phyloP scores from a whole-genome alignment of 768 basidiomycete species.

The Saitozyma podzolica region DNA sequence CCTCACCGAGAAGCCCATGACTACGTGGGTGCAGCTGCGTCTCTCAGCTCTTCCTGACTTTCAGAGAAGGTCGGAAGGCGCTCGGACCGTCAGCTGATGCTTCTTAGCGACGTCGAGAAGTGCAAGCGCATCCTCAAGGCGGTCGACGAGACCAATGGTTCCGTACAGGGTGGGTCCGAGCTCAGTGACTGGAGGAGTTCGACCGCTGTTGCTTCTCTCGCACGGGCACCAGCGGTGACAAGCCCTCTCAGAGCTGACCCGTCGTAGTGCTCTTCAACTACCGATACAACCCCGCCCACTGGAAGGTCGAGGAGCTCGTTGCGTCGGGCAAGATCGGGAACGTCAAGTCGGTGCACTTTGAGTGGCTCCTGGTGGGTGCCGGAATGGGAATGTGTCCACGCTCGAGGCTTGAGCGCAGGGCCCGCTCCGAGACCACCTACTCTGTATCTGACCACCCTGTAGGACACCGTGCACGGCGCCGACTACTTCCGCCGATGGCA shows the following conservation, averaged over 20 bases:
- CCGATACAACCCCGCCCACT: constrained; percentile 59
- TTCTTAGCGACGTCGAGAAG: constrained; percentile 55
- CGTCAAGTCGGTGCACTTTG: constrained; percentile 60
- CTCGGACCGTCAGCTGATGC: constrained; percentile 6
- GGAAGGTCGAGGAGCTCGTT: constrained; percentile 58
- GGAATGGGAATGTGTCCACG: too few species aligned
- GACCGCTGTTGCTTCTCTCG: not conserved
- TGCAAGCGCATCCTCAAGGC: constrained; percentile 58
- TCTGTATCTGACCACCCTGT: not conserved
- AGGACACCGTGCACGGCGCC: constrained; percentile 60
- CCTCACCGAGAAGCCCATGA: constrained; percentile 63
- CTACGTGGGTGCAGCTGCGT: constrained; percentile 50
- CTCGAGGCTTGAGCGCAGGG: not conserved
- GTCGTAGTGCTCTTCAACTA: constrained; percentile 38
- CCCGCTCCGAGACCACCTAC: not conserved
- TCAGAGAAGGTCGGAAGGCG: not conserved
- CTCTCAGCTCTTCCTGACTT: not conserved
- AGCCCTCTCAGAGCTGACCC: not conserved
- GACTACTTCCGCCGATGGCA: constrained; percentile 63
- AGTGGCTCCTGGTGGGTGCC: constrained; percentile 58
- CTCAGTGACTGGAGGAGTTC: too few species aligned
- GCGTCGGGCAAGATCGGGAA: constrained; percentile 58
- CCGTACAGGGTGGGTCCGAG: constrained; percentile 32
- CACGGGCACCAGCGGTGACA: too few species aligned
- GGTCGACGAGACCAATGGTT: constrained; percentile 55